Evolutionary conservation across 1,284 basidiomycete genomes (phyloP), one percentile per base, ranked within the genome.

Genomic region (Boletus mariae): DNA sequence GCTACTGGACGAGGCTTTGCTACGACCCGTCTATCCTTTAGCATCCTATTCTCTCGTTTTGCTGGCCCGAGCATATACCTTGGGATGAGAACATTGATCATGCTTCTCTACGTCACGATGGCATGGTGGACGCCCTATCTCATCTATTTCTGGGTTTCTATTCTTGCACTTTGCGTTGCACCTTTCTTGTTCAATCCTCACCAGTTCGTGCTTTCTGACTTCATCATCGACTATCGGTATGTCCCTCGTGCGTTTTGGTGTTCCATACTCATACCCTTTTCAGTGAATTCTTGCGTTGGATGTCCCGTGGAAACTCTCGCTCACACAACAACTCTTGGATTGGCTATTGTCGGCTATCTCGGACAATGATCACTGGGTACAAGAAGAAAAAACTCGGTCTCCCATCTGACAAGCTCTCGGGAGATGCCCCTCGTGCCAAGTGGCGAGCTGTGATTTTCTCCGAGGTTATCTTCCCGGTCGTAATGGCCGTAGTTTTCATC

Each of bases 1-100:
- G 94, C 94, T n/a, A 98, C 94, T n/a, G 94, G 94, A 54, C 91
- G 94, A 81, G 94, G 94, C 42, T 98, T 98, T 68, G 94, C 94
- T 15, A 97, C 94, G 7, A 91, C 92, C 20, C 82, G 94, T 53
- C 92, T 96, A 59, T 90, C 87, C 58, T 98, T 98, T 78, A 89
- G 84, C 67, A 94, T 94, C 61, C 76, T 97, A 20, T 95, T 94
- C 76, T 97, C 94, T 59, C 90, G 94, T 54, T 98, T 98, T 72
- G 94, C 94, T 42, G 94, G 94, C 5, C 94, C 94, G 5, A 94
- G 91, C 63, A 96, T 98, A 72, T 98, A 98, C 75, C 79, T 98
- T 45, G 94, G 94, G 62, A 90, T 96, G 83, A 80, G 94, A 61
- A 94, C 91, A 23, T 72, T 96, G 56, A 78, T 96, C 59, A 85